Conservation (phyloP, 2,329 filamentous ascomycete genomes). For the Ophiocordyceps camponoti-saundersi region DNA sequence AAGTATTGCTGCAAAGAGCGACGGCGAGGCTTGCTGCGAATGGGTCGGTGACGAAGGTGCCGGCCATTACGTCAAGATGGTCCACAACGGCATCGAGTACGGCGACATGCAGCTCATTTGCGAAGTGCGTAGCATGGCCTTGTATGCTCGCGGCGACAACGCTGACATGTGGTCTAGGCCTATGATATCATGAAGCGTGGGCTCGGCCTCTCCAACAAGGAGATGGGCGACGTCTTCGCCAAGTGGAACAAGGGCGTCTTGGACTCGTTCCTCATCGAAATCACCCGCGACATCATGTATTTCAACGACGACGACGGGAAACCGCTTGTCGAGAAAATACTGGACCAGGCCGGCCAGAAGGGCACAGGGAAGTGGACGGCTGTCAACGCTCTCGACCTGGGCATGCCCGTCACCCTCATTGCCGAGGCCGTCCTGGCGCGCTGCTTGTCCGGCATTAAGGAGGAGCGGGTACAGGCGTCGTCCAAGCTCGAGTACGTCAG, state of each 20-base stretch:
- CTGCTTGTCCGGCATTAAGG: slow-evolving; percentile 88
- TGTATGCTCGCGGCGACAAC: not conserved
- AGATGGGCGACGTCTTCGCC: slow-evolving; percentile 86
- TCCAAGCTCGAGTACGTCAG: slow-evolving; percentile 57
- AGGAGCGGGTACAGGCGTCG: slow-evolving; percentile 72
- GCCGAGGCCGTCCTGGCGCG: slow-evolving; percentile 92
- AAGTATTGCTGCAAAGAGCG: slow-evolving; percentile 92
- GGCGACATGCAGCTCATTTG: slow-evolving; percentile 99
- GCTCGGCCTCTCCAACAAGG: slow-evolving; percentile 73
- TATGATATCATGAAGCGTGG: slow-evolving; percentile 99
- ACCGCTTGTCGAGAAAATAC: slow-evolving; percentile 93
- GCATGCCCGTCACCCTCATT: slow-evolving; percentile 96
- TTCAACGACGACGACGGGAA: slow-evolving; percentile 90
- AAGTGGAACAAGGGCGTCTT: slow-evolving; percentile 98
- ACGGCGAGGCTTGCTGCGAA: slow-evolving; percentile 94
- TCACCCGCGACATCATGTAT: slow-evolving; percentile 96
- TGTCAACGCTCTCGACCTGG: slow-evolving; percentile 95
- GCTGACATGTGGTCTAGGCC: slow-evolving; percentile 39
- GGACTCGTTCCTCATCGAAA: slow-evolving; percentile 98
- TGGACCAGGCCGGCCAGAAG: slow-evolving; percentile 97
- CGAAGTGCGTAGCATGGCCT: slow-evolving; percentile 47
- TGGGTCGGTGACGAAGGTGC: slow-evolving; percentile 99
- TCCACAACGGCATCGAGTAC: slow-evolving; percentile 99
- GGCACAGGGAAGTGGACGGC: slow-evolving; percentile 99
- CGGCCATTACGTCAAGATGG: slow-evolving; percentile 99